These are phyloP conservation scores for Microsporum audouinii DNA, from an alignment of 2,329 filamentous ascomycete species.

Conservation along the genomic window DNA sequence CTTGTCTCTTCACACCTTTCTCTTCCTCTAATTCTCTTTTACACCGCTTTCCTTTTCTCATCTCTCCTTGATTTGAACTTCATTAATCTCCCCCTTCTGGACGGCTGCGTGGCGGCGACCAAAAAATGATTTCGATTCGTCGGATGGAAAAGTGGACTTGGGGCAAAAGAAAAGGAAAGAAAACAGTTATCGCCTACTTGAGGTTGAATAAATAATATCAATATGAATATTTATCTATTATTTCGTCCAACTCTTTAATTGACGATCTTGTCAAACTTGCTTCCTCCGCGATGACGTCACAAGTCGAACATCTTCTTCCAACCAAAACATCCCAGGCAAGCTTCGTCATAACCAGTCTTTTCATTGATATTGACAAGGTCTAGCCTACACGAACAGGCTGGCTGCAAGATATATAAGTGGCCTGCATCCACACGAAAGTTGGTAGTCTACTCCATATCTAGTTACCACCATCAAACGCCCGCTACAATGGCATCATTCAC, in stretches of 20 bases:
- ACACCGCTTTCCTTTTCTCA: too few relatives aligned
- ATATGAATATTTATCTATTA: neutral
- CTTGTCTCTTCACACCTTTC: neutral
- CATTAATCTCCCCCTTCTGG: too few relatives aligned
- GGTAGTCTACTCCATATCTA: neutral
- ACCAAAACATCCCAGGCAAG: neutral
- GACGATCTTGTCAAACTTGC: too few relatives aligned
- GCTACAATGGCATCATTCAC: neutral
- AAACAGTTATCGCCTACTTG: neutral
- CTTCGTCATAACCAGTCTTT: neutral
- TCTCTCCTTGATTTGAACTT: too few relatives aligned
- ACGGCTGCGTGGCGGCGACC: too few relatives aligned
- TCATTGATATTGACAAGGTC: neutral
- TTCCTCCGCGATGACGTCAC: neutral
- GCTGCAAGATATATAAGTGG: neutral
- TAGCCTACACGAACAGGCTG: neutral
- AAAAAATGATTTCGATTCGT: too few relatives aligned
- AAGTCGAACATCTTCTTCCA: neutral
- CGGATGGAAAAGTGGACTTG: too few relatives aligned
- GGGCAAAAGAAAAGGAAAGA: neutral
- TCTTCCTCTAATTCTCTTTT: neutral
- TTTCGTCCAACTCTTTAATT: neutral
- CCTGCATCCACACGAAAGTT: too few relatives aligned
- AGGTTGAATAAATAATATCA: neutral
- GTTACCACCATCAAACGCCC: neutral